Conservation (phyloP, 352 stramenopile genomes). For the Detonula confervacea region DNA sequence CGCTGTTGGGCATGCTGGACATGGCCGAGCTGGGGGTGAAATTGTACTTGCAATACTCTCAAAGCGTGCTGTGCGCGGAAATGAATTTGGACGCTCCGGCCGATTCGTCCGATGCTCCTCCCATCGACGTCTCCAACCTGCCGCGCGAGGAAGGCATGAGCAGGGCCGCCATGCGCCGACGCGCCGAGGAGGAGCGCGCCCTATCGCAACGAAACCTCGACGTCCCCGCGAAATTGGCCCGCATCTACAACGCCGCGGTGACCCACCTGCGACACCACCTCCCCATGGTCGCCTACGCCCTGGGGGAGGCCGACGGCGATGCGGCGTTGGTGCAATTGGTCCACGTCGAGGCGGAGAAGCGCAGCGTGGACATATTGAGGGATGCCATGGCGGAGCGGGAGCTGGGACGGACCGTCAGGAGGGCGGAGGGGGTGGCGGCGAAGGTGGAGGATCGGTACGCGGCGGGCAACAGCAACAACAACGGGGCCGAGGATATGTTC, state of each 20-base stretch:
- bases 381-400: slow-evolving; percentile 55
- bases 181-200: slow-evolving; percentile 35
- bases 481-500: too few relatives aligned
- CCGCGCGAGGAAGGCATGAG: slow-evolving; percentile 49
- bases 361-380: slow-evolving; percentile 65
- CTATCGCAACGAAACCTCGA: slow-evolving; percentile 16
- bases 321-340: slow-evolving; percentile 78
- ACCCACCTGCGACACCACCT: slow-evolving; percentile 82
- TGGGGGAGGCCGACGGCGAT: slow-evolving; percentile 79
- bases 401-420: slow-evolving; percentile 51
- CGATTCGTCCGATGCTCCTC: too few relatives aligned
- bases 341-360: slow-evolving; percentile 74
- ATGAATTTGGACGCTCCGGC: too few relatives aligned
- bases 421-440: slow-evolving; percentile 64
- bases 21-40: slow-evolving; percentile 76
- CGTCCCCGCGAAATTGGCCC: slow-evolving; percentile 62
- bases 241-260: slow-evolving; percentile 80
- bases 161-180: slow-evolving; percentile 42
- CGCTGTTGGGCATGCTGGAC: slow-evolving; percentile 79
- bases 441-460: slow-evolving; percentile 70
- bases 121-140: slow-evolving; percentile 29
- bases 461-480: too few relatives aligned
- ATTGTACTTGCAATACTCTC: slow-evolving; percentile 79
- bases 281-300: slow-evolving; percentile 81
- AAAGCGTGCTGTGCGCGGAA: slow-evolving; percentile 21